phyloP scores from a whole-genome alignment of 257 asterid species.

The Fraxinus pennsylvanica region DNA sequence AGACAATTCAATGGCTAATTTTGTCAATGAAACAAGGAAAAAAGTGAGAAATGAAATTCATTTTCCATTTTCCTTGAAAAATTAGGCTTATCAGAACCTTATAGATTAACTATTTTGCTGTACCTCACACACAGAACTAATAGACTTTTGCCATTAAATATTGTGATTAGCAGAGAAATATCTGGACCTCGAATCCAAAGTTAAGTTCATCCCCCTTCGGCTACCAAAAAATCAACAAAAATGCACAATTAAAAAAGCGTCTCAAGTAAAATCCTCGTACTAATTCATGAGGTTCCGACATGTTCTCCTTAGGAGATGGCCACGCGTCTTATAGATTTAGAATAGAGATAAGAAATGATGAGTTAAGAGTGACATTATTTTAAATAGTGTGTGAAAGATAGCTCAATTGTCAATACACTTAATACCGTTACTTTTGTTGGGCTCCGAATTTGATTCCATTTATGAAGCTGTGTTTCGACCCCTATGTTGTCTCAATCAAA shows the following conservation, averaged over 20 bases:
- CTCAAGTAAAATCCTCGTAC: too few species aligned
- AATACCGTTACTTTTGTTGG: background rate
- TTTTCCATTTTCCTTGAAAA: too few species aligned
- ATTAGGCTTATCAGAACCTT: too few species aligned
- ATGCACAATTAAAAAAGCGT: background rate
- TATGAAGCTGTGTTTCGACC: background rate
- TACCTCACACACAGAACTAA: background rate
- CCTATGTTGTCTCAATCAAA: slow-evolving; percentile 23
- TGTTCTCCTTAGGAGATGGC: too few species aligned
- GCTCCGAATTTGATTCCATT: slow-evolving; percentile 16
- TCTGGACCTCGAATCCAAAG: background rate
- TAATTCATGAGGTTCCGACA: too few species aligned
- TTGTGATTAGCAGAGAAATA: background rate
- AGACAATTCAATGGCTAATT: too few species aligned
- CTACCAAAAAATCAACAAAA: background rate
- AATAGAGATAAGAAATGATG: too few species aligned
- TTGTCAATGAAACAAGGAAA: too few species aligned
- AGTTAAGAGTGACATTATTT: too few species aligned
- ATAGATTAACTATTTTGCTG: background rate
- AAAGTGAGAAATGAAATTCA: too few species aligned
- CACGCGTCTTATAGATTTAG: too few species aligned
- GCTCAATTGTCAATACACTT: slow-evolving; percentile 10
- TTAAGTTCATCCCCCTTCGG: background rate
- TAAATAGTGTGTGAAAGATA: slow-evolving; percentile 24
- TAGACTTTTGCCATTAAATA: background rate